Evolutionary conservation across 495 filamentous ascomycete species (phyloP).

Genomic region (Hyaloscypha hepaticicola): DNA sequence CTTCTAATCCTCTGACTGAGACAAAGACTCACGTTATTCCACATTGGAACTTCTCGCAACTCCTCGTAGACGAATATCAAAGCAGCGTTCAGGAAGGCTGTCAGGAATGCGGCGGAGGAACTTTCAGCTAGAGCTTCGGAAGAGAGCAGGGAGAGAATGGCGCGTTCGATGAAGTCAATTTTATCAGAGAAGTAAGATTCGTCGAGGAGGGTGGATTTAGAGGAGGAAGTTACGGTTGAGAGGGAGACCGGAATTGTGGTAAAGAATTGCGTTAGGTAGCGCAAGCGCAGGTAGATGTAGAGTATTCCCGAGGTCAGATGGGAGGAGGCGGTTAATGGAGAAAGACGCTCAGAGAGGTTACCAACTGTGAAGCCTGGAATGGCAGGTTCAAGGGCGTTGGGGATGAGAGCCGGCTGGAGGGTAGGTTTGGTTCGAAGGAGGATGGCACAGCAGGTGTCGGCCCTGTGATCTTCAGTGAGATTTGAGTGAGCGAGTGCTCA

Average conservation of each 20-base stretch:
- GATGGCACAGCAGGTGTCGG: constrained; percentile 13
- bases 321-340: not conserved
- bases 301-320: not conserved
- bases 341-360: not conserved
- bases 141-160: not conserved
- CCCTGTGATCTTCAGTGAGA: constrained; percentile 5
- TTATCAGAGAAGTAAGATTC: constrained; percentile 12
- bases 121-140: constrained; percentile 1
- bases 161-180: constrained; percentile 8
- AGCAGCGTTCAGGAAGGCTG: constrained; percentile 7
- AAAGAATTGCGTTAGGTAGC: constrained; percentile 12
- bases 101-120: not conserved
- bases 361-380: constrained; percentile 6
- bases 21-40: constrained; percentile 16
- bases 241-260: not conserved
- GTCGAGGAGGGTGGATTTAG: not conserved
- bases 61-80: constrained; percentile 10
- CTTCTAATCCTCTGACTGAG: constrained; percentile 8
- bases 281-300: constrained; percentile 17
- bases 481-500: not conserved
- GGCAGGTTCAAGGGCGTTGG: constrained; percentile 5
- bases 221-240: not conserved
- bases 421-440: constrained; percentile 1
- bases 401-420: constrained; percentile 6
- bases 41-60: constrained; percentile 9